Base-by-base conservation (phyloP, 2,329 filamentous ascomycete species). In the Aureobasidium melanogenum region DNA sequence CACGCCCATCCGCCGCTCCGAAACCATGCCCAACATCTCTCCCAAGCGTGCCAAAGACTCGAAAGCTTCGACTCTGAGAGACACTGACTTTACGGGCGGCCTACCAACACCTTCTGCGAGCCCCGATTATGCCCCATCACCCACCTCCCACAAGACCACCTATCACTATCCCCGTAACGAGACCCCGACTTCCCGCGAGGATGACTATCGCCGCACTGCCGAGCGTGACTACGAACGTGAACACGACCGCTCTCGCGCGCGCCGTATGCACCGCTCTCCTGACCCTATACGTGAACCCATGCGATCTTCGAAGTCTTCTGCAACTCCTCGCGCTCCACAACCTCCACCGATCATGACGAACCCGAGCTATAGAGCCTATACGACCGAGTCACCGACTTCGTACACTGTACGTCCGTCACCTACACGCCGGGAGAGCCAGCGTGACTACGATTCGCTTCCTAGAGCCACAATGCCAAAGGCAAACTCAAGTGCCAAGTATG, bases 21-120 rank as follows among this genome's bases (percentile, higher is more conserved):
- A 78, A 54, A 79, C 75, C 0, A 77, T 76, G 76, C 76, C 71
- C 15, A 62, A 63, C 34, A 57, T 57, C 39, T 19, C 26, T 61
- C 22, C 48, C 2, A 55, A 41, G 19, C 57, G 48, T 22, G n/a
- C 46, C 9, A 56, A 60, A 24, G 55, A 64, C 19, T 30, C 64
- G 28, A 51, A 62, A 26, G 65, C 66, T 32, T 68, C 70, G 14
- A 59, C 51, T 8, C 54, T 67, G 9, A 67, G 70, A 9, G 63
- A 66, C 14, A 69, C 69, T 1, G 69, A 71, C 24, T 64, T 66
- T 22, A 63, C 46, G 4, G 64, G 67, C 19, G 68, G 67, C 17
- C 47, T 68, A 9, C 64, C 68, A 6, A 69, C 69, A 3, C 69
- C 69, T 2, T 64, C 63, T 15, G 46, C 67, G 5, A 69, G 69